Percentiles rank a stretch among this genome's conserved stretches.
phyloP scores from a whole-genome alignment of 148 eudicot genomes.

The Fallopia convolvulus region DNA sequence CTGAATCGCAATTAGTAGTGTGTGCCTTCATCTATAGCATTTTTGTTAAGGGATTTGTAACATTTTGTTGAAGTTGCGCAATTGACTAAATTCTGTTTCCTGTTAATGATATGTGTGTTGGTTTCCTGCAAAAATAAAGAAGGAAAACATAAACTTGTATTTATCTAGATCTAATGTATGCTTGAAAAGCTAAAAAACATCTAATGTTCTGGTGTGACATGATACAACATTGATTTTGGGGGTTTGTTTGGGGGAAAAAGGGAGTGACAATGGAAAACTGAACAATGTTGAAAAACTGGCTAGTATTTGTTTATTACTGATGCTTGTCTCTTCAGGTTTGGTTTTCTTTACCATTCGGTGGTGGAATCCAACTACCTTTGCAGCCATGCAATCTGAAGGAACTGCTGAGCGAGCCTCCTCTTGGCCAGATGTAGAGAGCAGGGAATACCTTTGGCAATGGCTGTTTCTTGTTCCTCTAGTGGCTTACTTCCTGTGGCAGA shows the following conservation, averaged over 20 bases:
- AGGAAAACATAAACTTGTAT: background rate
- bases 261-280: background rate
- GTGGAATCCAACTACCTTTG: constrained; percentile 86
- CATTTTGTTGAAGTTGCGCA: background rate
- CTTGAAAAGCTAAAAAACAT: background rate
- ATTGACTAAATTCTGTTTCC: background rate
- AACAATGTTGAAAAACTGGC: background rate
- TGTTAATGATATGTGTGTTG: background rate
- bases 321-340: constrained; percentile 44
- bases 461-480: constrained; percentile 76
- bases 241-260: background rate
- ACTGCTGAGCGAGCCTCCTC: constrained; percentile 55
- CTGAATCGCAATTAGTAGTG: background rate
- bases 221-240: background rate
- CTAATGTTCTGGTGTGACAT: background rate
- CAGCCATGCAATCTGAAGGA: constrained; percentile 89
- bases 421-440: constrained; percentile 80
- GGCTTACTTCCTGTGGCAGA: constrained; percentile 86
- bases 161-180: background rate
- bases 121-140: background rate
- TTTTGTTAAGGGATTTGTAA: background rate
- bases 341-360: constrained; percentile 95
- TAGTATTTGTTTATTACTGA: background rate
- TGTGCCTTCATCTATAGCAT: background rate
- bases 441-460: constrained; percentile 73